Evolutionary conservation across 768 basidiomycete genomes (phyloP).

Genomic region (Lactarius quietus): DNA sequence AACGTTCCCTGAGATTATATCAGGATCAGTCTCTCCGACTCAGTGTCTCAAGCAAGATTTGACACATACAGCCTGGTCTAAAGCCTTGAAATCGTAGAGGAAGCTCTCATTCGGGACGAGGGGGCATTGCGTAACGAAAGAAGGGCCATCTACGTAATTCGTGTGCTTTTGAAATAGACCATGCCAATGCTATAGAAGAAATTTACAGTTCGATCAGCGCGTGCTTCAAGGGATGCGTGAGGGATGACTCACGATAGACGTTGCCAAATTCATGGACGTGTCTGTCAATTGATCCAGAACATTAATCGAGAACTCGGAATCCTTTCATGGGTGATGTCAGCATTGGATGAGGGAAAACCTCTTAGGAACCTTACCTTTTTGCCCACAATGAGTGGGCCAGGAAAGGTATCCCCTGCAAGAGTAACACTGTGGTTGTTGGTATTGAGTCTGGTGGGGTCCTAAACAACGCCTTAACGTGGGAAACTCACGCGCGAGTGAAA

Average conservation of each 20-base stretch:
- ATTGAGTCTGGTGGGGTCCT: no score
- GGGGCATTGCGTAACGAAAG: constrained; percentile 40
- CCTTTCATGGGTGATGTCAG: not conserved
- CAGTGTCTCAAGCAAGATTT: not conserved
- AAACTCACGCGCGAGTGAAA: constrained; percentile 1
- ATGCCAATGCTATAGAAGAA: constrained; percentile 21
- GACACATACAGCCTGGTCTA: constrained; percentile 33
- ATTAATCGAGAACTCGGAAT: not conserved
- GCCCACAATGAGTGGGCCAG: not conserved
- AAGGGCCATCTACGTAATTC: constrained; percentile 23
- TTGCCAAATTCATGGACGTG: not conserved
- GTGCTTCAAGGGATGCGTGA: no score
- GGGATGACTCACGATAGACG: not conserved
- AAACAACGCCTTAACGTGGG: not conserved
- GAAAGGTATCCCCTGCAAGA: constrained; percentile 1
- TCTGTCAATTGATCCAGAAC: not conserved
- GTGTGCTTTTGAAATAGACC: constrained; percentile 24
- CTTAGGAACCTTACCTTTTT: not conserved
- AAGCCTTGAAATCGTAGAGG: constrained; percentile 37
- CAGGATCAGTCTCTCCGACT: not conserved
- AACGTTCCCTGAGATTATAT: constrained; percentile 26
- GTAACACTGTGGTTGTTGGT: not conserved
- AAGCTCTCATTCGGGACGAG: constrained; percentile 39
- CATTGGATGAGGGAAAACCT: no score
- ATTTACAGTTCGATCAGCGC: not conserved